Conservation (phyloP, 2,329 filamentous ascomycete genomes). For the Aspergillus thermomutatus region DNA sequence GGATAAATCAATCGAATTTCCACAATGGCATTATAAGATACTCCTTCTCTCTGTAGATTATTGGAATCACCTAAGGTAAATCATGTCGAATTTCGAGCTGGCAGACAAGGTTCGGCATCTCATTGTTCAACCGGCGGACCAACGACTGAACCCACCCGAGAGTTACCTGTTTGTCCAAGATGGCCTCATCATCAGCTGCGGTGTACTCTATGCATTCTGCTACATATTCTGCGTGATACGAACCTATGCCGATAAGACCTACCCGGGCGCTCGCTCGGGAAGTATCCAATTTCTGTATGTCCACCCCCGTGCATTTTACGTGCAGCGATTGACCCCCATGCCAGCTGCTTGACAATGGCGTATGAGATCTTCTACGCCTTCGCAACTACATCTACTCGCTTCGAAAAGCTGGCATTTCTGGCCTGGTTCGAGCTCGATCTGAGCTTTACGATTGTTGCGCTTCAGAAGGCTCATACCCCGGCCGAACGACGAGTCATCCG, state of each 20-base stretch:
- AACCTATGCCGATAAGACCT: constrained; percentile 11
- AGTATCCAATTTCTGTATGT: constrained; percentile 12
- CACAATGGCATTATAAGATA: not conserved
- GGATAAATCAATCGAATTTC: not conserved
- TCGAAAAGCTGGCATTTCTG: constrained; percentile 14
- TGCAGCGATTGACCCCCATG: not conserved
- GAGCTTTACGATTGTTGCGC: constrained; percentile 5
- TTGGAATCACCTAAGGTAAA: not conserved
- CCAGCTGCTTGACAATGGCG: constrained; percentile 15
- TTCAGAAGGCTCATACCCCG: constrained; percentile 8
- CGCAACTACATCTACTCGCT: constrained; percentile 10
- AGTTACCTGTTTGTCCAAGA: constrained; percentile 21
- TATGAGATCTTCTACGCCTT: constrained; percentile 20
- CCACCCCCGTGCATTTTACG: not conserved
- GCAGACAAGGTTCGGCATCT: constrained; percentile 12
- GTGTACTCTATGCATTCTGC: constrained; percentile 16
- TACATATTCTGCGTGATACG: constrained; percentile 16
- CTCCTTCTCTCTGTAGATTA: too few relatives aligned
- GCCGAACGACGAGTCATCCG: not conserved
- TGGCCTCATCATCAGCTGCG: constrained; percentile 19
- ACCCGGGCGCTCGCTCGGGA: constrained; percentile 6
- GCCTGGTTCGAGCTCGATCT: constrained; percentile 18
- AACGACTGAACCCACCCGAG: constrained; percentile 13
- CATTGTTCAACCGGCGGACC: constrained; percentile 17
- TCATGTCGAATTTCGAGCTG: constrained; percentile 8